Conservation (phyloP, 176 grass and related monocot genomes). For the Poa pratensis region DNA sequence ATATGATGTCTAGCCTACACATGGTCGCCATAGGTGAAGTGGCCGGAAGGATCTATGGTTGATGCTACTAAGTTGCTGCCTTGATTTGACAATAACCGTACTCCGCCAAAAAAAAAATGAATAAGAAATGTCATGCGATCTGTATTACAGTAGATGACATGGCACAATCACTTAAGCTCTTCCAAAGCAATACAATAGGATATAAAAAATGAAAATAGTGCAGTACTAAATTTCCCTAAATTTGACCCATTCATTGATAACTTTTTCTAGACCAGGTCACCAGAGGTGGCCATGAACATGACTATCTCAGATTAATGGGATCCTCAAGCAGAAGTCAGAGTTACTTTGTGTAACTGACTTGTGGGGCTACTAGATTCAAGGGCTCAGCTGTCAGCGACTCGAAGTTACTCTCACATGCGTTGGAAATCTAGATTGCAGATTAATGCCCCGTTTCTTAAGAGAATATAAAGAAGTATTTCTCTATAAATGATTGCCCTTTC, state of each 20-base stretch:
- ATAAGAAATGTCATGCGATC: background rate
- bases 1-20: background rate
- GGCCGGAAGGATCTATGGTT: background rate
- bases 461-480: slow-evolving; percentile 2
- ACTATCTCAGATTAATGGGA: background rate
- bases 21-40: background rate
- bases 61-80: background rate
- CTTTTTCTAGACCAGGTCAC: background rate
- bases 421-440: background rate
- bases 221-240: no score
- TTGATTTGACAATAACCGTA: background rate
- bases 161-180: background rate
- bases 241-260: background rate
- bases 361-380: no score
- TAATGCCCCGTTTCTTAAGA: background rate
- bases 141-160: background rate
- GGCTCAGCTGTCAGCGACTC: no score
- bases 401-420: no score
- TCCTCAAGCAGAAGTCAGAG: no score
- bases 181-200: background rate
- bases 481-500: slow-evolving; percentile 30
- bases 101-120: no score
- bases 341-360: no score
- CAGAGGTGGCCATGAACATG: background rate
- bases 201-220: no score